Percentiles rank a stretch among this genome's conserved stretches.
phyloP scores from a whole-genome alignment of 352 stramenopile genomes.

The Pythium utonaiense region DNA sequence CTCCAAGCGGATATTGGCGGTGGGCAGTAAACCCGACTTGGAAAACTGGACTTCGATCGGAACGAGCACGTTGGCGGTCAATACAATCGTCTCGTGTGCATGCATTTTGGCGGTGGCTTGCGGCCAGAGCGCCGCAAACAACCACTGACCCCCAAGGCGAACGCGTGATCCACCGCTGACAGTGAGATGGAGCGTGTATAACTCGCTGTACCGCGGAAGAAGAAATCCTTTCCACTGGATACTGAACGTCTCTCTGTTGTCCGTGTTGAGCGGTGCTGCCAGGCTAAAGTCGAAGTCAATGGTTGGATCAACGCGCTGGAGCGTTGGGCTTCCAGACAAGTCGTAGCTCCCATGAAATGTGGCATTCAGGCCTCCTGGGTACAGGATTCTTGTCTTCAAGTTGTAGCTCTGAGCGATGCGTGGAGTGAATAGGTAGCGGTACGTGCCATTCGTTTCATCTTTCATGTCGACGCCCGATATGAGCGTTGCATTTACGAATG shows the following conservation, averaged over 20 bases:
- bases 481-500: conserved; percentile 27
- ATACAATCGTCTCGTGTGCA: conserved; percentile 9
- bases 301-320: conserved; percentile 31
- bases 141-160: conserved; percentile 14
- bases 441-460: conserved; percentile 35
- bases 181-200: conserved; percentile 50
- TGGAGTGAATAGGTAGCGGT: conserved; percentile 20
- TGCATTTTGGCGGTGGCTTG: conserved; percentile 4
- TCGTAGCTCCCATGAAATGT: conserved; percentile 41
- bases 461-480: conserved; percentile 25
- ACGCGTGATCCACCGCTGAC: conserved; percentile 35
- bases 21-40: conserved; percentile 34
- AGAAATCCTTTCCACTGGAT: conserved; percentile 54
- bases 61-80: conserved; percentile 40
- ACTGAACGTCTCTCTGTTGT: conserved; percentile 52
- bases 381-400: conserved; percentile 26
- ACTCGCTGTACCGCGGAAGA: conserved; percentile 42
- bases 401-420: conserved; percentile 1
- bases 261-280: conserved; percentile 25
- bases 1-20: conserved; percentile 32
- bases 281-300: conserved; percentile 55
- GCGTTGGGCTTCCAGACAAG: conserved; percentile 22
- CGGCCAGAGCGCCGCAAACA: conserved; percentile 24
- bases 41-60: conserved; percentile 47
- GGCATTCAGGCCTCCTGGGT: conserved; percentile 52